Conservation (phyloP, 495 filamentous ascomycete genomes). For the Penicillium coprophilum region DNA sequence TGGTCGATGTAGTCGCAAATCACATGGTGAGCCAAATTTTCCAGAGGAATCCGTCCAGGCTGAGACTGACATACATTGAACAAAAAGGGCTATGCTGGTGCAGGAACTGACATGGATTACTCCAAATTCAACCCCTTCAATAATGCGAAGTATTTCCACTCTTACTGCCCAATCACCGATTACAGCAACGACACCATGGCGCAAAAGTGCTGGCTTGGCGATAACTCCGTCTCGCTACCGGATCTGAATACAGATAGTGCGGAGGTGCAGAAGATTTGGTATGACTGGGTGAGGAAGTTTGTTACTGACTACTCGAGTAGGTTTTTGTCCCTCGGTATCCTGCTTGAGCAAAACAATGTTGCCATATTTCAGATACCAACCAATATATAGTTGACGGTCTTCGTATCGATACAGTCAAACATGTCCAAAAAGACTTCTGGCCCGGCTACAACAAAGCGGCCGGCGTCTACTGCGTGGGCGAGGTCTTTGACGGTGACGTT, state of each 20-base stretch:
- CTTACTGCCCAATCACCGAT: slow-evolving; percentile 61
- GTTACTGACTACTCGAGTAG: slow-evolving; percentile 64
- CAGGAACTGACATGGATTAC: slow-evolving; percentile 57
- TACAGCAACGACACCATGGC: slow-evolving; percentile 56
- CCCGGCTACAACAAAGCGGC: slow-evolving; percentile 60
- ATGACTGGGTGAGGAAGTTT: slow-evolving; percentile 64
- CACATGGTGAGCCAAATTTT: slow-evolving; percentile 59
- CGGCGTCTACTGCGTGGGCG: slow-evolving; percentile 69
- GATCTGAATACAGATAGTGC: slow-evolving; percentile 67
- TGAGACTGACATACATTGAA: neutral
- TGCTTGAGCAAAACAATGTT: neutral
- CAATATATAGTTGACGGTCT: slow-evolving; percentile 63
- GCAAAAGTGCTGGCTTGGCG: slow-evolving; percentile 64
- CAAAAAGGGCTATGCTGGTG: slow-evolving; percentile 54
- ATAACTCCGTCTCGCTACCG: slow-evolving; percentile 59
- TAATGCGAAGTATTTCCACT: slow-evolving; percentile 61
- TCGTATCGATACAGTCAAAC: slow-evolving; percentile 71
- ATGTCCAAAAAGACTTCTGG: slow-evolving; percentile 73
- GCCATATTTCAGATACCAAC: slow-evolving; percentile 3
- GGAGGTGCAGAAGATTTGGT: slow-evolving; percentile 56
- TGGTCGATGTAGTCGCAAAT: slow-evolving; percentile 80
- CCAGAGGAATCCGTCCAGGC: too few species aligned
- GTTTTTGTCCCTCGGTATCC: neutral
- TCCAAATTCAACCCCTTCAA: slow-evolving; percentile 65
- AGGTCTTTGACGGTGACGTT: slow-evolving; percentile 64